Evolutionary conservation across 306 rosid genomes (phyloP).

Genomic region (Lathyrus tuberosus): DNA sequence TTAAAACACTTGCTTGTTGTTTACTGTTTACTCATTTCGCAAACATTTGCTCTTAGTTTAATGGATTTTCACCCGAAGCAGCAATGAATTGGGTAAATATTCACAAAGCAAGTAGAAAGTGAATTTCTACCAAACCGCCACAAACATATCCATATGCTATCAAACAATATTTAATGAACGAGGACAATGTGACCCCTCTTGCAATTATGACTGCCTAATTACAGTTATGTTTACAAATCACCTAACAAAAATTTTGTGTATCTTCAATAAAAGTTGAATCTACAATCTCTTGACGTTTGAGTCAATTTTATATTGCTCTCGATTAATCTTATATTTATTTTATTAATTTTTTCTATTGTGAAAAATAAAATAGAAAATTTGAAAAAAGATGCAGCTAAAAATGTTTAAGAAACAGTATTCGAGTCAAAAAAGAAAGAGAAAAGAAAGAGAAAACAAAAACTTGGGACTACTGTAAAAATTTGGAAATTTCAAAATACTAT

Average conservation of each 20-base stretch:
- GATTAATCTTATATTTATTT: too few relatives aligned
- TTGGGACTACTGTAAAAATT: neutral
- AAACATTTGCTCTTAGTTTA: neutral
- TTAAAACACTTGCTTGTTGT: too few relatives aligned
- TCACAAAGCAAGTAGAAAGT: conserved; percentile 28
- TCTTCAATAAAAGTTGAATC: too few relatives aligned
- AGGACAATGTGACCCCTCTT: conserved; percentile 16
- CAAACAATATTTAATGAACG: conserved; percentile 15
- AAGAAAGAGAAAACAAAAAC: too few relatives aligned
- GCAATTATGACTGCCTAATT: conserved; percentile 2
- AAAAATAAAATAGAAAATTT: too few relatives aligned
- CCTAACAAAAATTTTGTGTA: too few relatives aligned
- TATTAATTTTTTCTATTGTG: too few relatives aligned
- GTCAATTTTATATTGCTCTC: too few relatives aligned
- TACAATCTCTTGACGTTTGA: too few relatives aligned
- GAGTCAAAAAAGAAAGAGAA: too few relatives aligned
- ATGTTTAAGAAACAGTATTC: neutral
- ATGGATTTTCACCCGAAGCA: conserved; percentile 27
- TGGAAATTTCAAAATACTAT: neutral
- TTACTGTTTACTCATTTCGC: too few relatives aligned
- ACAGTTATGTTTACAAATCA: too few relatives aligned
- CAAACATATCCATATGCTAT: neutral
- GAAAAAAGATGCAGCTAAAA: neutral
- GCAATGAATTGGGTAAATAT: conserved; percentile 11
- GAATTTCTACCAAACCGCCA: conserved; percentile 33